Base-by-base conservation (phyloP, 2,329 filamentous ascomycete species). In the Penicillium italicum region DNA sequence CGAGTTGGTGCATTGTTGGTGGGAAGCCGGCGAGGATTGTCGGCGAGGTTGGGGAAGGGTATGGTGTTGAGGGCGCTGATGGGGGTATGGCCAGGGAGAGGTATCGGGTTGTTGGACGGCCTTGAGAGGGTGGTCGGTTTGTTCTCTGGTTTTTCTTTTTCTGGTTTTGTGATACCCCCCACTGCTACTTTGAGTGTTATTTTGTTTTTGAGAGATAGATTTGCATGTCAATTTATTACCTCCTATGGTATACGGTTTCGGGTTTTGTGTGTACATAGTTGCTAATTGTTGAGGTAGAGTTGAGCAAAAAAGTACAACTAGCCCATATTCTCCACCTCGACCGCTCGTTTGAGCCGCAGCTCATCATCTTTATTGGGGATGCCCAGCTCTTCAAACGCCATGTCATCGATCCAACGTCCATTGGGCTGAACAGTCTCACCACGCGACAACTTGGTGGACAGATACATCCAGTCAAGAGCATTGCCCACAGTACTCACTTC, bases 1-100 rank as follows among this genome's bases (percentile, higher is more conserved):
- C 93, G 1, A 92, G 91, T 69, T 96, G 94, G 71, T 92, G 87
- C 53, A 84, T 97, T 53, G 91, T 99, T n/a, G 93, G 87, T 0
- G 91, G 91, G 0, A 80, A 84, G 68, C 91, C 91, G 1, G 91
- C 87, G 0, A 80, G 88, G 53, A 87, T 96, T 45, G 82, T 96
- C 4, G 91, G 89, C 1, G 91, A 96, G 76, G 82, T 95, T 2
- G 62, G 77, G 56, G 75, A 77, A 60, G 73, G 80, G 59, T 75
- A 79, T 74, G 76, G 75, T 62, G 68, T 74, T 67, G 65, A 80
- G 57, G 73, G 74, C 24, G 70, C 77, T 0, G 73, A 78, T 60
- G 76, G 75, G 20, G 74, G 74, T 12, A 62, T 77, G 69, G 73
- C 73, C 38, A 69, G 74, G 55, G 74, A 76, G 63, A 72, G 72